Percentiles rank a stretch among this genome's conserved stretches.
Evolutionary conservation across 805 yeast genomes (phyloP).

Genomic region (Lipomyces sp.): DNA sequence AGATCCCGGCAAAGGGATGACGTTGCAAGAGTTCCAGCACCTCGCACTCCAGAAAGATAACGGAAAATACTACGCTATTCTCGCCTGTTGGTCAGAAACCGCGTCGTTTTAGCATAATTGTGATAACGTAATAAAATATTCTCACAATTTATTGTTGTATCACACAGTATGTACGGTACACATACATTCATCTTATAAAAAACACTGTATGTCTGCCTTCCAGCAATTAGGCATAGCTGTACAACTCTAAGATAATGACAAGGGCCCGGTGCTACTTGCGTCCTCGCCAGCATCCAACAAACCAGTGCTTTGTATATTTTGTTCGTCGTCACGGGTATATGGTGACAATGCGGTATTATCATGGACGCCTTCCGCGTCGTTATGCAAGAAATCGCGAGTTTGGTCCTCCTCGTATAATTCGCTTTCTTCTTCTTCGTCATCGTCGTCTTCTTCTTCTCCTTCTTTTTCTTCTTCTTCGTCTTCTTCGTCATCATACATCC

Average conservation of each 20-base stretch:
- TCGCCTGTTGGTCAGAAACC: conserved; percentile 22
- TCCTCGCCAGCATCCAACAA: no score
- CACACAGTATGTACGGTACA: neutral
- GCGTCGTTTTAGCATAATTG: conserved; percentile 10
- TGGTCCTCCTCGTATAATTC: neutral
- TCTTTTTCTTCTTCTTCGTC: neutral
- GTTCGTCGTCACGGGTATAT: no score
- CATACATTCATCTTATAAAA: no score
- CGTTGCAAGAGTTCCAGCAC: conserved; percentile 20
- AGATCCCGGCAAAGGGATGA: conserved; percentile 10
- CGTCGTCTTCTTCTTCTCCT: neutral
- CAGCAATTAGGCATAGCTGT: no score
- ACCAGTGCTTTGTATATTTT: no score
- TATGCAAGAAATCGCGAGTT: no score
- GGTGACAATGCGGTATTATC: no score
- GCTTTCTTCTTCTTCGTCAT: neutral
- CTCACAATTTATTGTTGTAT: neutral
- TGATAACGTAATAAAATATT: neutral
- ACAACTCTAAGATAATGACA: no score
- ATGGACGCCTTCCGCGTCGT: no score
- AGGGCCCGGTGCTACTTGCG: no score
- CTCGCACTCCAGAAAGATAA: conserved; percentile 14
- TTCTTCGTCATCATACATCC: neutral
- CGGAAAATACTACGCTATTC: conserved; percentile 15
- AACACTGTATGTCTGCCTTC: no score